phyloP scores from a whole-genome alignment of 306 rosid genomes.

The Vicia sativa region DNA sequence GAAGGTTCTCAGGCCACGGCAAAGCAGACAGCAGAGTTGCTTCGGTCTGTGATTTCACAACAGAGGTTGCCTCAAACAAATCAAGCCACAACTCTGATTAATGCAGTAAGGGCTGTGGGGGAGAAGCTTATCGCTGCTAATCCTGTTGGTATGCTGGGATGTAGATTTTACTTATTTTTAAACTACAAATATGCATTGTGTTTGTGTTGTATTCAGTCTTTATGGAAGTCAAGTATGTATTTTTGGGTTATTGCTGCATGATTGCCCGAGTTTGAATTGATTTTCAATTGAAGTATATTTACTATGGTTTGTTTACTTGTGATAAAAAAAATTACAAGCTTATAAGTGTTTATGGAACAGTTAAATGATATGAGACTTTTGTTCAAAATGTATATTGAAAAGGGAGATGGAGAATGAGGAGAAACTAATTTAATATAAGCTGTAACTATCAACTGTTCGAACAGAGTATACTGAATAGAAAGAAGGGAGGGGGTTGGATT shows the following conservation, averaged over 20 bases:
- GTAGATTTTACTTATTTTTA: not conserved
- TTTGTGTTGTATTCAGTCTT: not conserved
- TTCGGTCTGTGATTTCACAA: constrained; percentile 82
- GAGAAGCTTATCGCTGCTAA: no score
- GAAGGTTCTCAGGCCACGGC: constrained; percentile 96
- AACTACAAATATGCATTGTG: constrained; percentile 12
- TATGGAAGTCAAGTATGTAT: not conserved
- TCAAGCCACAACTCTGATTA: no score
- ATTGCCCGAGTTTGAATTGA: constrained; percentile 3
- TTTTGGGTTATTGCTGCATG: constrained; percentile 21
- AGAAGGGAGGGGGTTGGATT: not conserved
- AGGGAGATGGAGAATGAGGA: not conserved
- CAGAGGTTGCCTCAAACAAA: constrained; percentile 81
- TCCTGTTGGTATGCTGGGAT: constrained; percentile 73
- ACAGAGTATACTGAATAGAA: not conserved
- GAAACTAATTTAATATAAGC: constrained; percentile 1
- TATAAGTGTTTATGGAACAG: not conserved
- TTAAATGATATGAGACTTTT: not conserved
- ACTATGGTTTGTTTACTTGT: not conserved
- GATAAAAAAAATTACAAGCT: not conserved
- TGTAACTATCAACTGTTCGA: not conserved
- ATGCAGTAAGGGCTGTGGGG: no score
- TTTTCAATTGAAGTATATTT: not conserved
- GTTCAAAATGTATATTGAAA: not conserved
- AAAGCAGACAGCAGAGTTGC: constrained; percentile 79